Base-by-base conservation (phyloP, 257 asterid genomes). In the Penstemon newberryi region DNA sequence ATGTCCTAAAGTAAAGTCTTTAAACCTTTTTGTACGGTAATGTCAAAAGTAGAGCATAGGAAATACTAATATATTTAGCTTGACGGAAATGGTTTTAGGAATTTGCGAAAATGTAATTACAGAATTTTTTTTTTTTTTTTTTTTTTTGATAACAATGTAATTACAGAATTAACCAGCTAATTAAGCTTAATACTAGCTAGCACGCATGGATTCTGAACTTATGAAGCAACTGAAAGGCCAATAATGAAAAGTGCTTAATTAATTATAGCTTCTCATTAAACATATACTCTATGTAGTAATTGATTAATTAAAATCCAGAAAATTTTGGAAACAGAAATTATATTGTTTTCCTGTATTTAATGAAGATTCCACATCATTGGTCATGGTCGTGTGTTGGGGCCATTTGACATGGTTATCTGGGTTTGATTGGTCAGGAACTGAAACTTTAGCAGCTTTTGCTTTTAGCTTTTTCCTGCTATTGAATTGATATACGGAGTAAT, bases 371-470 rank as follows among this genome's bases (percentile, higher is more conserved):
- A 11, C 45, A 15, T 15, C 18, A 15, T 15, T 47, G 18, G 18
- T 49, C 18, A 40, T 44, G 39, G 8, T 52, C 12, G 25, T 39
- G 43, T 54, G 58, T 33, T 3, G n/a, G 69, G 59, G 13, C 42
- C 42, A 51, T 42, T 18, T 43, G 71, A 69, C 67, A 56, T 75
- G 68, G 49, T 62, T 69, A 40, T 70, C 56, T 59, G 43, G 77
- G 19, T 71, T 62, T 62, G 67, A 77, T 77, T 77, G 81, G 81
- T 41, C 57, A 7, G 6, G 39, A 71, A 72, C 77, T 76, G 50
- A 62, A 56, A 57, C 41, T 3, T 57, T 72, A 46, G 56, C 71
- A 64, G 50, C 37, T 73, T 66, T 52, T 39, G 65, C 70, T 53
- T 67, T 63, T 54, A 61, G 75, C 79, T 68, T 74, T 58, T 69